phyloP scores from a whole-genome alignment of 140 eudicot genomes.

The Stevia rebaudiana region DNA sequence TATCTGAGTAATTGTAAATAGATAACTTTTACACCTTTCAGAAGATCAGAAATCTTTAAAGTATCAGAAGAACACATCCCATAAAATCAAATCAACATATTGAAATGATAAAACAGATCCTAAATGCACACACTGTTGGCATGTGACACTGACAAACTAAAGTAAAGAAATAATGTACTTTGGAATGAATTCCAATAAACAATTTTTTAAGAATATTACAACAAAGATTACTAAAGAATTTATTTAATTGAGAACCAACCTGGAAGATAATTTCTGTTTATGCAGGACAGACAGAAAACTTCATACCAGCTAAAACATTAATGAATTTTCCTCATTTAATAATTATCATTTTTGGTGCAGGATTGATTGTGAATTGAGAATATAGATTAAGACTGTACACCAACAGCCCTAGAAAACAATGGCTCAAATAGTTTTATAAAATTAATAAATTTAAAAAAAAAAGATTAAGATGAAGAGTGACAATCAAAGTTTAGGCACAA shows the following conservation, averaged over 20 bases:
- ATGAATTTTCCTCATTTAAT: neutral
- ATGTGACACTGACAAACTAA: conserved; percentile 5
- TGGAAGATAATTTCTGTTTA: conserved; percentile 25
- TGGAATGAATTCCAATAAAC: neutral
- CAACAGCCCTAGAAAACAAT: conserved; percentile 34
- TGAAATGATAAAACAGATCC: neutral
- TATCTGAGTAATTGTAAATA: conserved; percentile 13
- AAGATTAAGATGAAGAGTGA: conserved; percentile 21
- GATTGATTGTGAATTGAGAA: conserved; percentile 14
- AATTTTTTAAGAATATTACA: neutral
- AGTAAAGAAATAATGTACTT: neutral
- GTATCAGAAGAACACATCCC: conserved; percentile 5
- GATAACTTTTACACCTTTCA: neutral
- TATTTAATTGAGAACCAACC: neutral
- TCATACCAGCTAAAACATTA: conserved; percentile 14
- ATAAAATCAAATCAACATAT: conserved; percentile 4
- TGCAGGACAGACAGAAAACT: conserved; percentile 25
- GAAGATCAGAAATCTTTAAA: neutral
- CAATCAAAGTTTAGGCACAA: conserved; percentile 25
- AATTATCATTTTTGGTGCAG: neutral
- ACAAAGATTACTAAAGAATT: conserved; percentile 19
- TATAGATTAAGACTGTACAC: conserved; percentile 29
- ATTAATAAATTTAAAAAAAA: neutral
- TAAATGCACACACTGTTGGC: conserved; percentile 3
- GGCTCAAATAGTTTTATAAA: neutral